Conservation (phyloP, 148 eudicot genomes). For the Fagopyrum tataricum region DNA sequence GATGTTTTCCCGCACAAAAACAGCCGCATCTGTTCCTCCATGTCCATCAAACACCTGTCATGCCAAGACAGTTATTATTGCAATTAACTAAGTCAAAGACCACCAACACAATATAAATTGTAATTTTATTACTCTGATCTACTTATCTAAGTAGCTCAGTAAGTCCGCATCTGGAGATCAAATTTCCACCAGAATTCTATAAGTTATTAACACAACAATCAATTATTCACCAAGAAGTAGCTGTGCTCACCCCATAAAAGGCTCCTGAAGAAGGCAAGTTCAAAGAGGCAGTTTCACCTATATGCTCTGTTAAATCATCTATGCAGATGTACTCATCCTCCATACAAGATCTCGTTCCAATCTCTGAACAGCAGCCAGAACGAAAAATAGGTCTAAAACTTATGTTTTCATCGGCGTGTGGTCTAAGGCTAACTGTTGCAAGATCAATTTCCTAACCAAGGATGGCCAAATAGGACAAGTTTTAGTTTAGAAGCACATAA, state of each 20-base stretch:
- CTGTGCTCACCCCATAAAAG: slow-evolving; percentile 54
- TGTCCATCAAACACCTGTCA: slow-evolving; percentile 72
- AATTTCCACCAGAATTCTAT: neutral
- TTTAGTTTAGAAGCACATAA: neutral
- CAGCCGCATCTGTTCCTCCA: slow-evolving; percentile 65
- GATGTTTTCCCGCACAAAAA: slow-evolving; percentile 43
- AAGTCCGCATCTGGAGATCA: neutral
- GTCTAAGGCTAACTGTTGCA: slow-evolving; percentile 20
- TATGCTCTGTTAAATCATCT: slow-evolving; percentile 42
- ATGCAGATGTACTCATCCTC: slow-evolving; percentile 62
- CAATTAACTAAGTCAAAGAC: neutral
- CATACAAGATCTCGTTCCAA: slow-evolving; percentile 55
- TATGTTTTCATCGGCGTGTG: slow-evolving; percentile 29
- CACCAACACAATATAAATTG: neutral
- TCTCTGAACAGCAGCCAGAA: slow-evolving; percentile 66
- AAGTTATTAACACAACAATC: neutral
- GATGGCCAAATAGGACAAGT: neutral
- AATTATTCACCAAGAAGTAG: slow-evolving; percentile 3
- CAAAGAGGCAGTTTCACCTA: slow-evolving; percentile 18
- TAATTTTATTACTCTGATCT: neutral
- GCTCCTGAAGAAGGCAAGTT: slow-evolving; percentile 45
- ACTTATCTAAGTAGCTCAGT: neutral
- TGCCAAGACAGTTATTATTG: neutral
- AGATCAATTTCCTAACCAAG: slow-evolving; percentile 24
- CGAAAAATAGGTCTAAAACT: slow-evolving; percentile 39